Evolutionary conservation across 371 early-diverging fungal genomes (phyloP).

Genomic region (Dichotomocladium elegans): DNA sequence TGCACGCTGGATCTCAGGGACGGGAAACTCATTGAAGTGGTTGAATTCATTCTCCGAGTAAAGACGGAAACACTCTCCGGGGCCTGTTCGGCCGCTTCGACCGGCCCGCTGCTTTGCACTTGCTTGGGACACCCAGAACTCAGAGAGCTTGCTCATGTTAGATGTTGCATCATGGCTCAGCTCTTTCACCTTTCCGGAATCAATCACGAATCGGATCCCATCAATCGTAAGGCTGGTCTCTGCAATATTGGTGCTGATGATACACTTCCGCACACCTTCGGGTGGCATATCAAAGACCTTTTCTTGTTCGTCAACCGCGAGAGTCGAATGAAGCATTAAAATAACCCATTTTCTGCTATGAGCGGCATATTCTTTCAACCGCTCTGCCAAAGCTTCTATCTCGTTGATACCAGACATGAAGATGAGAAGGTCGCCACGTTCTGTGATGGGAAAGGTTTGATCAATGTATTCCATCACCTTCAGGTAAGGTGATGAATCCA

Average conservation of each 20-base stretch:
- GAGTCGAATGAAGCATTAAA: conserved; percentile 48
- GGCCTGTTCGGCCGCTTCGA: conserved; percentile 81
- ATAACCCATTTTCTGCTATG: conserved; percentile 57
- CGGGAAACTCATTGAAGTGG: conserved; percentile 42
- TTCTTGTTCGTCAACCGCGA: conserved; percentile 50
- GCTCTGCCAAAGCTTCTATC: conserved; percentile 53
- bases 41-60: conserved; percentile 50
- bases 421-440: conserved; percentile 66
- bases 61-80: conserved; percentile 66
- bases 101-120: conserved; percentile 84
- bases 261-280: conserved; percentile 51
- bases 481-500: conserved; percentile 55
- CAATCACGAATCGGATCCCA: conserved; percentile 71
- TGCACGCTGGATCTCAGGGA: conserved; percentile 74
- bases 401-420: conserved; percentile 73
- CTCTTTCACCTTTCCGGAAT: conserved; percentile 75
- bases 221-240: conserved; percentile 77
- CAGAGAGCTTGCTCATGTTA: conserved; percentile 62
- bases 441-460: conserved; percentile 49
- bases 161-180: conserved; percentile 47
- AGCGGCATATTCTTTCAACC: conserved; percentile 27
- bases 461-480: conserved; percentile 63
- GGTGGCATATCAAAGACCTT: conserved; percentile 50
- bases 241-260: conserved; percentile 66
- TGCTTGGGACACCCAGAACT: conserved; percentile 65